Base-by-base conservation (phyloP, 345 rosid genomes). In the Kandelia obovata region DNA sequence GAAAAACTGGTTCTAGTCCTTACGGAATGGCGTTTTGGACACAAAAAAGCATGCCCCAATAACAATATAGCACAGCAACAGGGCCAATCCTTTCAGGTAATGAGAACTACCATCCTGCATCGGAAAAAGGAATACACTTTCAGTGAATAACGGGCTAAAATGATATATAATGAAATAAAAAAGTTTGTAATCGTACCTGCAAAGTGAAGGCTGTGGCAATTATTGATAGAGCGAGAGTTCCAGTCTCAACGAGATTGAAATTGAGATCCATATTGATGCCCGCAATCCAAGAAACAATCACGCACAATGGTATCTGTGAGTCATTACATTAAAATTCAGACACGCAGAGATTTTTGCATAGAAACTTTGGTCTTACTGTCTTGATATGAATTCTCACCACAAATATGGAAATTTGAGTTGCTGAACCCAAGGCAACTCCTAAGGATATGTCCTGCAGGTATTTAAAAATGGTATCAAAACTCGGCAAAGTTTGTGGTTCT, bases 41-140 rank as follows among this genome's bases (percentile, higher is more conserved):
- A 94, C 84, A 39, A 84, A 91, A 69, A 94, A 91, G 84, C 96
- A 91, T 15, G 96, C 85, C 30, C 83, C 95, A 53, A 91, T 86
- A 13, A 89, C 89, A 21, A 84, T 5, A 73, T 92, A 94, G 74
- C 91, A 85, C 62, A 92, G 74, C 53, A 87, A 61, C 30, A 89
- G 85, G 69, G 86, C 75, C 65, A 91, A 55, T 57, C 98, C 97
- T 78, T 93, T 93, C 84, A 93, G 59, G 86, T 94, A 91, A 75
- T 94, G 95, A 63, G 98, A 91, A 47, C 88, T 94, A 8, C 98
- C 97, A 77, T 94, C 98, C 97, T 94, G 84, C 15, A 47, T 26
- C 39, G 64, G 64, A 46, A 20, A 32, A 60, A 5, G 31, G 30
- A 27, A 25, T 23, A 3, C 5, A 17, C 30, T 68, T 47, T 47